phyloP scores from a whole-genome alignment of 192 early-diverging fungal genomes.

The Ramicandelaber brevisporus region DNA sequence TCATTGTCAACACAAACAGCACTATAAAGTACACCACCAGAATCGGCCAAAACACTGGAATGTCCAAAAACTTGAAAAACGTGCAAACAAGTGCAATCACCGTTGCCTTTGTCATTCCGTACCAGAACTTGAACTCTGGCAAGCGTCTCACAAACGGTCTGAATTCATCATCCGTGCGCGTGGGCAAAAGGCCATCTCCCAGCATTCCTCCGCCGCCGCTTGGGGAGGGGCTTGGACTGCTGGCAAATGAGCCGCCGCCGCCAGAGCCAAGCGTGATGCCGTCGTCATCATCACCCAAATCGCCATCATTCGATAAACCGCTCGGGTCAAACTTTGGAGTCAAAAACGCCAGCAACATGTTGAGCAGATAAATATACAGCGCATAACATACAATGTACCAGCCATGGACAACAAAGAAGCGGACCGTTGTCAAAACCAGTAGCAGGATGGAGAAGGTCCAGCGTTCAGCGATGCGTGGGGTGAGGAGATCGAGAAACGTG shows the following conservation, averaged over 20 bases:
- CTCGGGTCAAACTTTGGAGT: slow-evolving; percentile 89
- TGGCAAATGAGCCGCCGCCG: not conserved
- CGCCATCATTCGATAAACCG: slow-evolving; percentile 1
- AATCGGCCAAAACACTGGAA: slow-evolving; percentile 99
- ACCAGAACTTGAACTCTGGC: slow-evolving; percentile 99
- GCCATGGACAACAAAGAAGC: slow-evolving; percentile 63
- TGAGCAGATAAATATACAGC: slow-evolving; percentile 83
- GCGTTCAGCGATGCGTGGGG: slow-evolving; percentile 44
- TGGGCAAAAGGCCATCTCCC: slow-evolving; percentile 43
- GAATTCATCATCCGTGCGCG: slow-evolving; percentile 80
- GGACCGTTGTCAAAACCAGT: slow-evolving; percentile 38
- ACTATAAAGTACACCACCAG: slow-evolving; percentile 87
- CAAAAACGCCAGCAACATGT: slow-evolving; percentile 83
- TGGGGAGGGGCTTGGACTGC: too few species aligned
- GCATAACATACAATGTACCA: slow-evolving; percentile 94
- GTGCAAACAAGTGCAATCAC: slow-evolving; percentile 66
- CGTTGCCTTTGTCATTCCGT: slow-evolving; percentile 56
- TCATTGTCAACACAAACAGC: slow-evolving; percentile 87
- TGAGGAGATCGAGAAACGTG: slow-evolving; percentile 52
- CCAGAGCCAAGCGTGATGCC: slow-evolving; percentile 1
- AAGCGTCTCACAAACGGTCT: slow-evolving; percentile 85
- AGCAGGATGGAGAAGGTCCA: slow-evolving; percentile 41
- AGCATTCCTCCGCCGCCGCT: not conserved
- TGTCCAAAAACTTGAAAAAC: slow-evolving; percentile 66
- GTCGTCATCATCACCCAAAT: slow-evolving; percentile 16